These are phyloP conservation scores for Cymbopogon flexuosus DNA, from an alignment of 202 grass and related monocot genomes.

Conservation along the genomic window DNA sequence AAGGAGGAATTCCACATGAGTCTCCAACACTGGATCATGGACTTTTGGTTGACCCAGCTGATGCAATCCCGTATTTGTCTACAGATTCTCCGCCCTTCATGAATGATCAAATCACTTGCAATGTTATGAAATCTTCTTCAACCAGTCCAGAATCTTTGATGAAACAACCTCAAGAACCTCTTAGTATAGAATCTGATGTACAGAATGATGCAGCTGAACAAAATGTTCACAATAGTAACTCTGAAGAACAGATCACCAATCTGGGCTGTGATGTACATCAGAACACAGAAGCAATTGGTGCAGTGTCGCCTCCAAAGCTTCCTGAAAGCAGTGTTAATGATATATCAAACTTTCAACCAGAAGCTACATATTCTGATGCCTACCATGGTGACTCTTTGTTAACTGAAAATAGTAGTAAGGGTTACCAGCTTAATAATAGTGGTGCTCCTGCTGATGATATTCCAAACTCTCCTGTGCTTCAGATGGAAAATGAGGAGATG, in stretches of 20 bases:
- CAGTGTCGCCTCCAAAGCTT: constrained; percentile 13
- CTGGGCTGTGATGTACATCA: constrained; percentile 21
- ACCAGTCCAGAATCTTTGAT: constrained; percentile 27
- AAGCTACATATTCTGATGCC: constrained; percentile 36
- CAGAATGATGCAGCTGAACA: constrained; percentile 30
- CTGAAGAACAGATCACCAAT: constrained; percentile 33
- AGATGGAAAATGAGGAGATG: constrained; percentile 38
- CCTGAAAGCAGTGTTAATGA: constrained; percentile 44
- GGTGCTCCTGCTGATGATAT: constrained; percentile 37
- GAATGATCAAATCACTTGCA: constrained; percentile 48
- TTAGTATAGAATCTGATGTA: constrained; percentile 28
- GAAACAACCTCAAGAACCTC: constrained; percentile 34
- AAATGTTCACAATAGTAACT: constrained; percentile 26
- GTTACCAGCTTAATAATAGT: constrained; percentile 43
- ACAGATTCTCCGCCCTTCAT: constrained; percentile 41
- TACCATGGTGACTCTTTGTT: constrained; percentile 53
- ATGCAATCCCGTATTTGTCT: constrained; percentile 43
- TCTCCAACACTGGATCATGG: constrained; percentile 38
- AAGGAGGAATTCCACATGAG: constrained; percentile 36
- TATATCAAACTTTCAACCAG: constrained; percentile 36
- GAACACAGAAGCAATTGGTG: constrained; percentile 26
- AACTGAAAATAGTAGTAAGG: constrained; percentile 41
- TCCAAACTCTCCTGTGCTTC: constrained; percentile 29
- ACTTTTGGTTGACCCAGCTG: constrained; percentile 33
- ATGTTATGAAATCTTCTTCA: constrained; percentile 42